Evolutionary conservation across 257 asterid species (phyloP).

Genomic region (Przewalskia tangutica): DNA sequence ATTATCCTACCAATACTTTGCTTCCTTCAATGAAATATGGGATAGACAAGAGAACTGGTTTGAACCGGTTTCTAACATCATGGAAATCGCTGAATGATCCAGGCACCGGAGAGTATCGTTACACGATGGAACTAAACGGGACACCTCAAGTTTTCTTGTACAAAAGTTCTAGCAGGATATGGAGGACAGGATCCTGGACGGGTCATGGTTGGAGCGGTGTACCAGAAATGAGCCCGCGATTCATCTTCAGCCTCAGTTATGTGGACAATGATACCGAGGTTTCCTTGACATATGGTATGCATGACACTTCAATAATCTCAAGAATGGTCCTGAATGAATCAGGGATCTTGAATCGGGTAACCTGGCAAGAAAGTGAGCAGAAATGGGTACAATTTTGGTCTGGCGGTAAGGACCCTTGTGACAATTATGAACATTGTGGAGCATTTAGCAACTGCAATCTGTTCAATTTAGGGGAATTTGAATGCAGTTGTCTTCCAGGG

Average conservation of each 20-base stretch:
- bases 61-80: slow-evolving; percentile 19
- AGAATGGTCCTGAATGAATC: slow-evolving; percentile 26
- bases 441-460: slow-evolving; percentile 12
- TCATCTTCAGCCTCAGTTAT: slow-evolving; percentile 19
- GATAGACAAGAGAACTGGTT: slow-evolving; percentile 18
- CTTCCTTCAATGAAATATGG: slow-evolving; percentile 36
- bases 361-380: slow-evolving; percentile 15
- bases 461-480: slow-evolving; percentile 13
- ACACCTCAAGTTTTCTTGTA: slow-evolving; percentile 11
- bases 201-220: slow-evolving; percentile 27
- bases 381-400: slow-evolving; percentile 26
- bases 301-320: slow-evolving; percentile 14
- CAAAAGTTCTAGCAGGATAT: not conserved
- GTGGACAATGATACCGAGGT: slow-evolving; percentile 22
- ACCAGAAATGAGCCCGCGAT: slow-evolving; percentile 26
- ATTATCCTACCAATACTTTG: slow-evolving; percentile 35
- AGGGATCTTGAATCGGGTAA: slow-evolving; percentile 16
- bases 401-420: slow-evolving; percentile 20
- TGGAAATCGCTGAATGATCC: slow-evolving; percentile 42
- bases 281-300: slow-evolving; percentile 9
- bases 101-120: slow-evolving; percentile 14
- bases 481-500: slow-evolving; percentile 28
- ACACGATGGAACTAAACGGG: slow-evolving; percentile 26
- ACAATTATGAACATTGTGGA: slow-evolving; percentile 19
- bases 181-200: slow-evolving; percentile 37